Conservation (phyloP, 805 yeast genomes). For the Pichia cephalocereana region DNA sequence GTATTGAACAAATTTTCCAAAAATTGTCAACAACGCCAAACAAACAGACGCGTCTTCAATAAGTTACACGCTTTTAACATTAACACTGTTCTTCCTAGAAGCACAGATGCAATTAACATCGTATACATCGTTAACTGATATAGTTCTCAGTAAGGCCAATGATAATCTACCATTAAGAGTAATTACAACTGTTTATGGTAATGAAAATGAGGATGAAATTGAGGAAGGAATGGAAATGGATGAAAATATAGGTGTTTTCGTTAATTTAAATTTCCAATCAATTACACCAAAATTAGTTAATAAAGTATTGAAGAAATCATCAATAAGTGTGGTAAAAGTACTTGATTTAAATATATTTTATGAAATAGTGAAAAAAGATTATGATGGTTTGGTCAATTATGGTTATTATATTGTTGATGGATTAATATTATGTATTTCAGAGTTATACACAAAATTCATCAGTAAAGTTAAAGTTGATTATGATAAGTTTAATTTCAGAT, state of each 20-base stretch:
- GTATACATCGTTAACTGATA: too few relatives aligned
- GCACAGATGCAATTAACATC: too few relatives aligned
- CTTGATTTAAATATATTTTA: too few relatives aligned
- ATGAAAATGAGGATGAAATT: neutral
- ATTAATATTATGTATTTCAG: constrained; percentile 15
- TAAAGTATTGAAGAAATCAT: neutral
- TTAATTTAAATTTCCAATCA: neutral
- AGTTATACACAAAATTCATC: constrained; percentile 16
- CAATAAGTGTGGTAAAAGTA: too few relatives aligned
- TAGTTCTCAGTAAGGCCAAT: too few relatives aligned
- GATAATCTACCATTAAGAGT: too few relatives aligned
- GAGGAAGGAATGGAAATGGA: neutral
- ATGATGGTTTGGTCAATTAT: neutral
- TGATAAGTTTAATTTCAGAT: constrained; percentile 10
- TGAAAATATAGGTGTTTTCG: too few relatives aligned
- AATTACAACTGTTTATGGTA: neutral
- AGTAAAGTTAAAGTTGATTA: constrained; percentile 2
- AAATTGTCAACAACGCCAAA: too few relatives aligned
- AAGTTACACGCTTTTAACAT: too few relatives aligned
- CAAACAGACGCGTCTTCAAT: too few relatives aligned
- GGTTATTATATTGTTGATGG: constrained; percentile 17
- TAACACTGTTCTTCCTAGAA: too few relatives aligned
- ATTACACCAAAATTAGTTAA: neutral
- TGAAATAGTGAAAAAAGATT: neutral
- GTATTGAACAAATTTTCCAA: too few relatives aligned